Evolutionary conservation across 306 rosid genomes (phyloP), one percentile per base, ranked within the genome.

Genomic region (Cucumis melo): DNA sequence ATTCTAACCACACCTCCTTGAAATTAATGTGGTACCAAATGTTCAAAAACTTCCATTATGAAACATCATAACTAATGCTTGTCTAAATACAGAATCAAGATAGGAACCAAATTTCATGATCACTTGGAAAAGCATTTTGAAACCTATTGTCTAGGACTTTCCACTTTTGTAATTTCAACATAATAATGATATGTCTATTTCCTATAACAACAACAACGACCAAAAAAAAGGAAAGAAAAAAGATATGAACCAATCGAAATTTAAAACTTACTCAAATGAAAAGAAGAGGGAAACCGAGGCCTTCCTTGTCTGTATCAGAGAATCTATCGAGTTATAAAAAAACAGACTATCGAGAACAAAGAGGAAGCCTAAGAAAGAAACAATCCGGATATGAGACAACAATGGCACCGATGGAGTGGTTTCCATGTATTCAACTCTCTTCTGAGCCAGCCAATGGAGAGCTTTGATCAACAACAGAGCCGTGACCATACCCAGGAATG

Each of bases 401-500:
- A 56, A 82, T 44, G 99, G 85, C 17, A 92, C 96, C 0, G 99
- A 74, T 23, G 99, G 99, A 80, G 99, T 92, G 70, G 99, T 95
- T 86, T 95, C 99, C 10, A 95, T 90, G 83, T 95, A 95, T 86
- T 95, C 99, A 6, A 95, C 98, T 79, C 99, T 89, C 86, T 95
- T 95, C 81, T 95, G 99, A 74, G 92, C 99, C 87, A 95, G 83
- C 99, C 99, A 95, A 83, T 92, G 99, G 86, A 95, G 77, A 58
- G 98, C 96, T 88, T 95, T 95, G 76, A 95, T 90, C 60, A 92
- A 81, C 81, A 95, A 81, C 60, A 95, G 80, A 9, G 93, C 91
- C 0, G 99, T 92, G 39, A 95, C 99, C 96, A 90, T 92, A 0
- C 92, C 97, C 82, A 95, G 92, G 65, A 95, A 95, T 1, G 93